phyloP scores from a whole-genome alignment of 495 filamentous ascomycete genomes.

The Hypoxylon cercidicola region DNA sequence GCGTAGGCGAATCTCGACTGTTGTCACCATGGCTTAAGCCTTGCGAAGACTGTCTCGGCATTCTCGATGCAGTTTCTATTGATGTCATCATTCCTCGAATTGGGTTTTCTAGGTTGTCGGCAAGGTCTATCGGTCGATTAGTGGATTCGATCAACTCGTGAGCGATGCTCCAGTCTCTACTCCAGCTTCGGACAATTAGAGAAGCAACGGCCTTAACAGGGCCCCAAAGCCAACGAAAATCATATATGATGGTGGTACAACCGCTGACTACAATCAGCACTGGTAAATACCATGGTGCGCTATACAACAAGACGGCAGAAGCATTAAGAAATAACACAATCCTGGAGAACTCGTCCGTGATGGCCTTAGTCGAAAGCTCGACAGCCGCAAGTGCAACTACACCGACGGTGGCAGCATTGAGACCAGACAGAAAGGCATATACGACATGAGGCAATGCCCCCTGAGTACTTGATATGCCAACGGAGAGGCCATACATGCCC shows the following conservation, averaged over 20 bases:
- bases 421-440: slow-evolving; percentile 79
- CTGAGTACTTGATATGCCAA: slow-evolving; percentile 72
- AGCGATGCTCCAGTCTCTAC: neutral
- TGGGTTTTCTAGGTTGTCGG: neutral
- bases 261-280: slow-evolving; percentile 70
- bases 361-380: slow-evolving; percentile 76
- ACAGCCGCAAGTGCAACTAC: slow-evolving; percentile 83
- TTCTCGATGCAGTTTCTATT: neutral
- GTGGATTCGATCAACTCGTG: slow-evolving; percentile 16
- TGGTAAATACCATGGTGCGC: slow-evolving; percentile 85
- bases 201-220: slow-evolving; percentile 29
- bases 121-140: slow-evolving; percentile 2
- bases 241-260: slow-evolving; percentile 67
- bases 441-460: slow-evolving; percentile 70
- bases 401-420: slow-evolving; percentile 83
- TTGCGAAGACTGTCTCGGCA: slow-evolving; percentile 2
- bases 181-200: neutral
- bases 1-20: neutral
- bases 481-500: slow-evolving; percentile 77
- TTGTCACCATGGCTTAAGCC: slow-evolving; percentile 32
- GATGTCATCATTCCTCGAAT: neutral
- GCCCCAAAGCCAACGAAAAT: slow-evolving; percentile 63
- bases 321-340: slow-evolving; percentile 76
- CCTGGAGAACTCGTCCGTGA: slow-evolving; percentile 76
- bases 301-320: slow-evolving; percentile 77